Conservation (phyloP, 2,329 filamentous ascomycete genomes). For the Blumeria graminis region DNA sequence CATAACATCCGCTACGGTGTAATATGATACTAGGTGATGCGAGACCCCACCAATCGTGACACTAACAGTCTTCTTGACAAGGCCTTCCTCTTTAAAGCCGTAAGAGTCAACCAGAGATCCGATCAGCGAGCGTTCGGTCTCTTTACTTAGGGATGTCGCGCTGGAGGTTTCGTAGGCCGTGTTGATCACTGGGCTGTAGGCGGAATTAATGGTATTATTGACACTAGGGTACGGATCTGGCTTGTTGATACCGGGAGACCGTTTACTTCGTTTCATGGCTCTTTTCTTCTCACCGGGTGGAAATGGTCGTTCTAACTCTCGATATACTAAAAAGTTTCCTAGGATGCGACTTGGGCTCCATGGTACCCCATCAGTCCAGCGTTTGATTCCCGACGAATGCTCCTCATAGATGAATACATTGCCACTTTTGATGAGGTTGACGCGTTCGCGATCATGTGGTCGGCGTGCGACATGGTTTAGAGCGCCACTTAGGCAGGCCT, state of each 20-base stretch:
- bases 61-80: slow-evolving; percentile 86
- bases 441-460: slow-evolving; percentile 65
- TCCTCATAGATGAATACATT: slow-evolving; percentile 85
- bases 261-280: slow-evolving; percentile 45
- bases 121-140: slow-evolving; percentile 24
- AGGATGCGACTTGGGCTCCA: slow-evolving; percentile 92
- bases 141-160: slow-evolving; percentile 11
- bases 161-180: slow-evolving; percentile 6
- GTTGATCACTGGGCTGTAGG: slow-evolving; percentile 5
- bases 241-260: slow-evolving; percentile 12
- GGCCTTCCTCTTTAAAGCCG: slow-evolving; percentile 55
- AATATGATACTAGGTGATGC: slow-evolving; percentile 78
- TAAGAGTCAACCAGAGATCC: slow-evolving; percentile 81
- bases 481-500: slow-evolving; percentile 47
- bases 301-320: slow-evolving; percentile 92
- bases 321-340: slow-evolving; percentile 88
- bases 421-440: slow-evolving; percentile 55
- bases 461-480: slow-evolving; percentile 57
- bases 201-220: slow-evolving; percentile 4
- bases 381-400: slow-evolving; percentile 70
- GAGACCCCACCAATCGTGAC: slow-evolving; percentile 48
- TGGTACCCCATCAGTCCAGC: slow-evolving; percentile 78
- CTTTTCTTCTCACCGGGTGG: slow-evolving; percentile 67
- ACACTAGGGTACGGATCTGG: slow-evolving; percentile 6
- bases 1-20: slow-evolving; percentile 58